These are phyloP conservation scores for Trichoderma sp. DNA, from an alignment of 2,329 filamentous ascomycete species.

Conservation along the genomic window DNA sequence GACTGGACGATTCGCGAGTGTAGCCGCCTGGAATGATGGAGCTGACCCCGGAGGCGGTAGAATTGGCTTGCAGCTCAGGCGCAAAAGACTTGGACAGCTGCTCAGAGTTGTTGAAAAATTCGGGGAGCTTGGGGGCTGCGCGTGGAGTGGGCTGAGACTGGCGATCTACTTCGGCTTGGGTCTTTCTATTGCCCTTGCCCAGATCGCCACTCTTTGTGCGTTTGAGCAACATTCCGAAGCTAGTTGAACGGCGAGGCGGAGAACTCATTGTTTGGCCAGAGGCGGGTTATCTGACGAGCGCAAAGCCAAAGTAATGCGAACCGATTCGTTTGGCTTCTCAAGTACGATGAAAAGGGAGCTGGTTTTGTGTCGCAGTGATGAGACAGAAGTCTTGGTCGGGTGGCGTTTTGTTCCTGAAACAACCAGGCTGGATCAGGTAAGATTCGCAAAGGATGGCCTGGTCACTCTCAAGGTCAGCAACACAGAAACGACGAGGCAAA, in stretches of 20 bases:
- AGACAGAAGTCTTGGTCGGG: background rate
- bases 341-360: background rate
- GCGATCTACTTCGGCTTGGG: constrained; percentile 56
- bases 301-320: background rate
- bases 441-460: constrained; percentile 4
- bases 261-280: constrained; percentile 32
- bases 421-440: background rate
- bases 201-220: constrained; percentile 69
- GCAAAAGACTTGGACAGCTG: constrained; percentile 48
- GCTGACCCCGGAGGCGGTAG: background rate
- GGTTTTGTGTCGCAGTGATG: background rate
- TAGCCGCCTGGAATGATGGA: constrained; percentile 53
- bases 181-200: constrained; percentile 61
- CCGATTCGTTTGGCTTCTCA: background rate
- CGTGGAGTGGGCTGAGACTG: constrained; percentile 52
- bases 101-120: constrained; percentile 52
- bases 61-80: constrained; percentile 60
- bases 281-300: background rate
- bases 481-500: background rate
- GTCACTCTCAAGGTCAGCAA: background rate
- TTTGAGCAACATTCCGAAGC: constrained; percentile 63
- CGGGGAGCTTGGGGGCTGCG: constrained; percentile 54
- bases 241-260: constrained; percentile 42
- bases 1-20: constrained; percentile 33
- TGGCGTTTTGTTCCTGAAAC: background rate